phyloP scores from a whole-genome alignment of 2,329 filamentous ascomycete species.

The Neopestalotiopsis rosae region DNA sequence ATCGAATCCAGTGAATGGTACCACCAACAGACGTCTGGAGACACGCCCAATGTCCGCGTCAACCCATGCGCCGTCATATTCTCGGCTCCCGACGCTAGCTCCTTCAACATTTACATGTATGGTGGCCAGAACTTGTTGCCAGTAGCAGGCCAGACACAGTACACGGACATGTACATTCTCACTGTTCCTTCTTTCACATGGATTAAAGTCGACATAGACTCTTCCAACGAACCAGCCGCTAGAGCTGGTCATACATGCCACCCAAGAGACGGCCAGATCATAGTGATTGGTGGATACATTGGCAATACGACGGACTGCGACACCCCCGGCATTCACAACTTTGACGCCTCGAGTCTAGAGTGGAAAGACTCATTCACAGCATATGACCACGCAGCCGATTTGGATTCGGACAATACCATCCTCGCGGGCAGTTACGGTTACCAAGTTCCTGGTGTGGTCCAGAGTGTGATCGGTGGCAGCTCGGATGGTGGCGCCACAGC shows the following conservation, averaged over 20 bases:
- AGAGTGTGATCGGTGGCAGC: constrained; percentile 66
- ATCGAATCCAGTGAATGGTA: constrained; percentile 75
- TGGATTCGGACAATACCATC: constrained; percentile 55
- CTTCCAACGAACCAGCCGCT: constrained; percentile 57
- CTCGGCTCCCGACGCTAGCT: constrained; percentile 73
- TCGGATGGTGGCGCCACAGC: constrained; percentile 68
- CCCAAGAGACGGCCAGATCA: constrained; percentile 72
- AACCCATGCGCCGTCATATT: constrained; percentile 75
- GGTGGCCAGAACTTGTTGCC: constrained; percentile 77
- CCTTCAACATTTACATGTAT: constrained; percentile 80
- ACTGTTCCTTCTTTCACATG: constrained; percentile 76
- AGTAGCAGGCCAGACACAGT: constrained; percentile 60
- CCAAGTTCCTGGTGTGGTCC: constrained; percentile 66
- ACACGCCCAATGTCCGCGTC: constrained; percentile 67
- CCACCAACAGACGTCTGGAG: constrained; percentile 72
- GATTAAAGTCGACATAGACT: constrained; percentile 64
- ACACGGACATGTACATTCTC: constrained; percentile 77
- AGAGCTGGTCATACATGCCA: constrained; percentile 73
- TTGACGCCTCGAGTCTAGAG: constrained; percentile 68
- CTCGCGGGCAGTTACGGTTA: constrained; percentile 68
- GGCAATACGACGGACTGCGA: constrained; percentile 67
- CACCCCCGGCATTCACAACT: constrained; percentile 72
- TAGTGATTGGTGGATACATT: constrained; percentile 74
- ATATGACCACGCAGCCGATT: constrained; percentile 52
- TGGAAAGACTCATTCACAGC: constrained; percentile 70